phyloP scores from a whole-genome alignment of 2,329 filamentous ascomycete species.

The Fusarium zealandicum region DNA sequence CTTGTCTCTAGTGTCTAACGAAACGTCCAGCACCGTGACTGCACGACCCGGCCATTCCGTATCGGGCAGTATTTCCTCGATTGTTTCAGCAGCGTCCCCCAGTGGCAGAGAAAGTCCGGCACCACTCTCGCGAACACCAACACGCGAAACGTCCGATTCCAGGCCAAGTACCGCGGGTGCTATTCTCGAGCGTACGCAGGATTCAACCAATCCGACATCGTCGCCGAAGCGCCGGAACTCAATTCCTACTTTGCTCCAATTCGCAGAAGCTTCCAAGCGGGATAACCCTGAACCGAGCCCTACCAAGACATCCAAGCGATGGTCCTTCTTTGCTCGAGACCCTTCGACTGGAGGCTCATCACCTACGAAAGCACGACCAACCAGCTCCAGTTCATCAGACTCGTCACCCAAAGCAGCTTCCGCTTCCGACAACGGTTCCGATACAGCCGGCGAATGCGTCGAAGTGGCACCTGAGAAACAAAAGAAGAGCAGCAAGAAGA shows the following conservation, averaged over 20 bases:
- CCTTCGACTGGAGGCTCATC: constrained; percentile 55
- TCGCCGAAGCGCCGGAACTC: constrained; percentile 64
- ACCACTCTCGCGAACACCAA: constrained; percentile 49
- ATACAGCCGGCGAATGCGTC: constrained; percentile 37
- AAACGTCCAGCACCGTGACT: constrained; percentile 80
- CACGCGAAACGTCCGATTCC: constrained; percentile 54
- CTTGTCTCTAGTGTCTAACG: constrained; percentile 82
- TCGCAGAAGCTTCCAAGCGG: constrained; percentile 47
- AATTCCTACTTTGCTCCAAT: constrained; percentile 60
- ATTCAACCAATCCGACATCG: constrained; percentile 32
- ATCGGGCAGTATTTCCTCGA: constrained; percentile 80
- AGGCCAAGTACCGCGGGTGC: constrained; percentile 76
- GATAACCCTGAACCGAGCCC: constrained; percentile 55
- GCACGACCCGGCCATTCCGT: constrained; percentile 74
- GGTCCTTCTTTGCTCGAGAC: constrained; percentile 70
- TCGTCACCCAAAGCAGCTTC: constrained; percentile 44
- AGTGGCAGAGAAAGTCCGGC: constrained; percentile 51
- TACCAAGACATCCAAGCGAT: constrained; percentile 62
- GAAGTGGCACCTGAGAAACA: constrained; percentile 31
- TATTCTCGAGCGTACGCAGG: constrained; percentile 62
- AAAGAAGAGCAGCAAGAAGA: constrained; percentile 46
- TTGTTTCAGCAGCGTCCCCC: constrained; percentile 66
- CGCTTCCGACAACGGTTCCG: constrained; percentile 49
- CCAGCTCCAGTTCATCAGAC: constrained; percentile 57
- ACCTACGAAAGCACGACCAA: constrained; percentile 56